Evolutionary conservation across 2,329 filamentous ascomycete genomes (phyloP).

Genomic region (Botrytis elliptica): DNA sequence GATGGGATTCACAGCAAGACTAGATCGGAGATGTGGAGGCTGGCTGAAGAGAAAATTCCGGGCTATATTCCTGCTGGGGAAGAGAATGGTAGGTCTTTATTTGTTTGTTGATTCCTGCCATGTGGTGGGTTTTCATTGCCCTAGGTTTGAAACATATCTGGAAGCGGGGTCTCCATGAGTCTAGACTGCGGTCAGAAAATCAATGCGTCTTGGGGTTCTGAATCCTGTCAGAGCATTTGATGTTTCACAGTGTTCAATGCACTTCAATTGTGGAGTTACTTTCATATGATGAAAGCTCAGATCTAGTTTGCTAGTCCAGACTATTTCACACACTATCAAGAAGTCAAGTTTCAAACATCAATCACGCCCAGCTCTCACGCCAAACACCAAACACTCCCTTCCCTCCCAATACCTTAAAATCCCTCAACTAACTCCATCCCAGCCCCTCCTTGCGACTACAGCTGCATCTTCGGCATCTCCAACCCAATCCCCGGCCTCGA

Average conservation of each 20-base stretch:
- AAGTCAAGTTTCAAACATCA: not conserved
- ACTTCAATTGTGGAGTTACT: not conserved
- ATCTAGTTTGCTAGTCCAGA: not conserved
- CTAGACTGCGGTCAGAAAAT: not conserved
- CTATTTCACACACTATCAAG: not conserved
- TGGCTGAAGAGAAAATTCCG: constrained; percentile 31
- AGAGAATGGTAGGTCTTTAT: constrained; percentile 15
- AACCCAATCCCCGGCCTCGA: constrained; percentile 22
- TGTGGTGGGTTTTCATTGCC: not conserved
- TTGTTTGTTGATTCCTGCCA: not conserved
- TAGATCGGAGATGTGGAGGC: constrained; percentile 35
- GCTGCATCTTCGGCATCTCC: constrained; percentile 29
- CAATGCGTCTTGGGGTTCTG: not conserved
- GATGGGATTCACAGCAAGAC: constrained; percentile 26
- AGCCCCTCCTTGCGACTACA: constrained; percentile 22
- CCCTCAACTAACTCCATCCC: not conserved
- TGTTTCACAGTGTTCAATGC: not conserved
- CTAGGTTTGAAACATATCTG: not conserved
- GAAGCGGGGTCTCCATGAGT: not conserved
- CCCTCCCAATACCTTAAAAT: no score
- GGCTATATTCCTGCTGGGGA: constrained; percentile 12
- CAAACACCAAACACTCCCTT: not conserved
- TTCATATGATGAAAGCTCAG: not conserved
- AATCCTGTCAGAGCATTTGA: not conserved
- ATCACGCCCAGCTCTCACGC: not conserved